Evolutionary conservation across 2,329 filamentous ascomycete species (phyloP), one percentile per base, ranked within the genome.

Genomic region (Bipolaris cookei): DNA sequence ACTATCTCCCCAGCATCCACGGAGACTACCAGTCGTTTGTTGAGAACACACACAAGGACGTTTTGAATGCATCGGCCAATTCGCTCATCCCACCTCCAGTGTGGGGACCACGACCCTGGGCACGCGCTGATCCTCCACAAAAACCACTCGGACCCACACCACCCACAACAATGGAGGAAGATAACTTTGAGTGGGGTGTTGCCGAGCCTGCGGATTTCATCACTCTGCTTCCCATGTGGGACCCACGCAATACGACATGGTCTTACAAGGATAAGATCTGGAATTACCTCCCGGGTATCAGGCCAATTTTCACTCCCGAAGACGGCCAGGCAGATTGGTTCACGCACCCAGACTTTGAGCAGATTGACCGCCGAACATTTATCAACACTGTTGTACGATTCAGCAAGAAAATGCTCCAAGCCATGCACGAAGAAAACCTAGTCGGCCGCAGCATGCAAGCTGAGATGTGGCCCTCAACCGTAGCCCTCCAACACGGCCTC

Each of bases 391-490:
- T 92, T 0, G 90, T 90, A 0, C 87, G 94, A 51, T 89, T 98
- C 79, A 95, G 90, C 11, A 87, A 88, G 46, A 87, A 87, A 44
- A 86, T 97, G 45, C 83, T 98, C 13, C 81, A 88, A 59, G 89
- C 89, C 16, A 98, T 98, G 94, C 94, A 98, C 80, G 85, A 87
- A 53, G 92, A 97, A 80, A 97, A 93, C 28, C 85, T 91, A 68
- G 88, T 89, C 71, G 93, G 92, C 67, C 90, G 96, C 76, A 90
- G 91, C 63, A 96, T 95, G 80, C 96, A 96, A 74, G 91, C 92
- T 0, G 94, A 98, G 77, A 97, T 97, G 93, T 97, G 92, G 92
- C 91, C 93, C 0, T 89, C 89, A 1, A 95, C 90, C 0, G 88
- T 91, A 1, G 91, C 93, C 1, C 83, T 98, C 8, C 93, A 97